phyloP scores from a whole-genome alignment of 2,329 filamentous ascomycete genomes.

The Aschersonia sp. region DNA sequence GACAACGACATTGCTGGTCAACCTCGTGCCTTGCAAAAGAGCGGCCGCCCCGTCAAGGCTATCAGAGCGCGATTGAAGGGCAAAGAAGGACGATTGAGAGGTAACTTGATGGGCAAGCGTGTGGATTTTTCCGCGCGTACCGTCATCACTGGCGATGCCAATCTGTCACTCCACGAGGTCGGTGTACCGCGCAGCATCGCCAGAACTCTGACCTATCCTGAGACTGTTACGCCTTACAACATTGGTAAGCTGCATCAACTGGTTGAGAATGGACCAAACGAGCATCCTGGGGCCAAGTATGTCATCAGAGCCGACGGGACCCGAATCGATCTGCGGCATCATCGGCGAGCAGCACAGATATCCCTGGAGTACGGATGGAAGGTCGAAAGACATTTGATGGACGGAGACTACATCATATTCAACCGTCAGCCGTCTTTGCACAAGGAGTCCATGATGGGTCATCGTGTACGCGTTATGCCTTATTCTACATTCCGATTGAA shows the following conservation, averaged over 20 bases:
- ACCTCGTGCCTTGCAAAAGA: constrained; percentile 91
- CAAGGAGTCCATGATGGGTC: constrained; percentile 99
- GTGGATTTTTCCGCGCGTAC: constrained; percentile 99
- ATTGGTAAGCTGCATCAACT: constrained; percentile 81
- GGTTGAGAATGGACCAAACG: constrained; percentile 85
- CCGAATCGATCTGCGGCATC: constrained; percentile 86
- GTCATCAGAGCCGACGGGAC: constrained; percentile 89
- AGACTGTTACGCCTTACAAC: constrained; percentile 96
- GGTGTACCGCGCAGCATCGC: constrained; percentile 92
- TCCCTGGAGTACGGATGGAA: constrained; percentile 94
- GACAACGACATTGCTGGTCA: constrained; percentile 97
- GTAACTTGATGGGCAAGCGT: constrained; percentile 99
- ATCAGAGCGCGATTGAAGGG: constrained; percentile 96
- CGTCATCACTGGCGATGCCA: constrained; percentile 97
- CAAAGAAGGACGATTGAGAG: constrained; percentile 93
- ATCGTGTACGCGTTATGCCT: constrained; percentile 93
- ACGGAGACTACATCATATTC: constrained; percentile 97
- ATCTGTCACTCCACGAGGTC: constrained; percentile 90
- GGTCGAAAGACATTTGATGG: constrained; percentile 90
- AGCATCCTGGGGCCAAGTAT: constrained; percentile 92
- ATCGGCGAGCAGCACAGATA: constrained; percentile 75
- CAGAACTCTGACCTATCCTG: constrained; percentile 83
- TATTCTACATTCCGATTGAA: constrained; percentile 98
- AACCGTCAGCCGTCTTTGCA: constrained; percentile 98
- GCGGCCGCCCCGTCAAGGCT: constrained; percentile 88